These are phyloP conservation scores for Polygonum maritimum DNA, from an alignment of 148 eudicot genomes.

Conservation along the genomic window DNA sequence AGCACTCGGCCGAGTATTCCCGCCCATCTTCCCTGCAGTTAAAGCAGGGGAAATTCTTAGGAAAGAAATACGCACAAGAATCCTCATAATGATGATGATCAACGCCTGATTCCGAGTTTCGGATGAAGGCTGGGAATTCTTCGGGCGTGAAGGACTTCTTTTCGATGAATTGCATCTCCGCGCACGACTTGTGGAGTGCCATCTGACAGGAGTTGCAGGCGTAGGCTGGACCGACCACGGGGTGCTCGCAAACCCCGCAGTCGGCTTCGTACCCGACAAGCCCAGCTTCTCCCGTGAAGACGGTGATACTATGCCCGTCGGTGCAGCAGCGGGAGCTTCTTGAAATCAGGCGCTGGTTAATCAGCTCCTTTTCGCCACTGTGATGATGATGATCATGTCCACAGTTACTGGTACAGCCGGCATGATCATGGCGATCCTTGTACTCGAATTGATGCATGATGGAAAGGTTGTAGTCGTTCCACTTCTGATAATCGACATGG, in stretches of 20 bases:
- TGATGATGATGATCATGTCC: background rate
- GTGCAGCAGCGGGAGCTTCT: background rate
- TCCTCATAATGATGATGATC: no score
- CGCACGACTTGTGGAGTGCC: background rate
- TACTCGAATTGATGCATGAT: background rate
- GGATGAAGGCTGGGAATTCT: background rate
- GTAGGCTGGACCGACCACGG: background rate
- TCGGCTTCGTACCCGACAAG: background rate
- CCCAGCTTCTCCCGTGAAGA: background rate
- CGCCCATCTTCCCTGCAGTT: background rate
- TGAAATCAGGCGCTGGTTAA: background rate
- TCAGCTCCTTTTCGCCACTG: background rate
- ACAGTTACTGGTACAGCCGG: background rate
- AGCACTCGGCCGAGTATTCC: background rate
- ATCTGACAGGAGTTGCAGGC: background rate
- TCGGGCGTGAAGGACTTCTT: background rate
- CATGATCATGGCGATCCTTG: background rate
- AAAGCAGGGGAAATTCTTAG: background rate
- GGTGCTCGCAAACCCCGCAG: background rate
- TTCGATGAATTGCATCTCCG: background rate
- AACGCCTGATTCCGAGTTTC: background rate
- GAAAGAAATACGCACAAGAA: background rate
- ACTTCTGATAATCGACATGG: no score
- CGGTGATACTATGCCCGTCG: background rate
- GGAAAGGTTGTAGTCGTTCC: background rate